phyloP scores from a whole-genome alignment of 2,329 filamentous ascomycete species.

The Scytalidium sp. region DNA sequence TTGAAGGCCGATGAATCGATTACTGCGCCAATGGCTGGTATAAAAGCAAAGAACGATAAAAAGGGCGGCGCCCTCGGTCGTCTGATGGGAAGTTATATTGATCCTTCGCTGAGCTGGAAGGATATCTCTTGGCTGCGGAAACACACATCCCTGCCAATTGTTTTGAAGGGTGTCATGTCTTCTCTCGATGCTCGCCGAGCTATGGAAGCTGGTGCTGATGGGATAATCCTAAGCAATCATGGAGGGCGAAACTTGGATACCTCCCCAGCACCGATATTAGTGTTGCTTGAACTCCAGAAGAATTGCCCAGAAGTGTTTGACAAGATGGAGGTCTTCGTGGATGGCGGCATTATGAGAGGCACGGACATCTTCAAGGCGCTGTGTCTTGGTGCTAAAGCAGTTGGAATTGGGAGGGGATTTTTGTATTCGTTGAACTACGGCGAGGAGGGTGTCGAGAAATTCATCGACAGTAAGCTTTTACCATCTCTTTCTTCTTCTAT shows the following conservation, averaged over 20 bases:
- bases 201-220: conserved; percentile 55
- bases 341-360: conserved; percentile 63
- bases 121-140: conserved; percentile 64
- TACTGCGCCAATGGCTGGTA: conserved; percentile 46
- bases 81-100: conserved; percentile 55
- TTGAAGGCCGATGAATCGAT: conserved; percentile 44
- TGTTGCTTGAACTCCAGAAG: conserved; percentile 60
- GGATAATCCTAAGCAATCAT: conserved; percentile 69
- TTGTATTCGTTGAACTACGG: conserved; percentile 61
- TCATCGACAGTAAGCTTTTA: conserved; percentile 47
- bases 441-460: conserved; percentile 51
- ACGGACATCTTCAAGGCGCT: conserved; percentile 67
- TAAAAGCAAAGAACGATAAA: conserved; percentile 45
- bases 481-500: not conserved
- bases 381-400: conserved; percentile 61
- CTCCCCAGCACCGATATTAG: conserved; percentile 52
- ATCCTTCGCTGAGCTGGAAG: conserved; percentile 57
- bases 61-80: conserved; percentile 54
- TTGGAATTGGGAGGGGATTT: conserved; percentile 60
- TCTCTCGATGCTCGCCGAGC: conserved; percentile 60
- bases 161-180: conserved; percentile 70
- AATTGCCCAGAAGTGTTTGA: conserved; percentile 59
- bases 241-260: conserved; percentile 57
- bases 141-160: conserved; percentile 51
- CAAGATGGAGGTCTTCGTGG: conserved; percentile 58